Base-by-base conservation (phyloP, 129 eudicot species). In the Ambrosia artemisiifolia region DNA sequence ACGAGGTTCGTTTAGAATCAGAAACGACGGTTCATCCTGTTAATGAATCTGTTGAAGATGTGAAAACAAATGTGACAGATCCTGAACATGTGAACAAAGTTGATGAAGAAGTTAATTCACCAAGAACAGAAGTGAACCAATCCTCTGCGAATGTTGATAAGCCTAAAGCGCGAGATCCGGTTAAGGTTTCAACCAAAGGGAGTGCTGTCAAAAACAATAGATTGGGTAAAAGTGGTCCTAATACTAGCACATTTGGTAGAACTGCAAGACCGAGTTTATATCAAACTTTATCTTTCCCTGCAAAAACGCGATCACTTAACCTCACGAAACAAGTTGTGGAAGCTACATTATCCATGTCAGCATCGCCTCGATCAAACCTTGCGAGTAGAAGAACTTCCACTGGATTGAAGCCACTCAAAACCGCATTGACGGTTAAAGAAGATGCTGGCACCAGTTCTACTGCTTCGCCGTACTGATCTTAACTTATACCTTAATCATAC, bases 281-380 rank as follows among this genome's bases (percentile, higher is more conserved):
- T 5, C 92, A 85, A 73, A 87, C 92, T 68, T 76, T 69, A 44
- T 93, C 96, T 16, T 87, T 92, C 59, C 95, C 92, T 59, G 69
- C 91, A 14, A 85, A 64, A 65, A 82, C 80, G 38, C 75, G 54
- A 60, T 48, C 78, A 83, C 30, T 46, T 61, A 42, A 67, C 56
- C 35, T 35, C 54, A 34, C 28, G 48, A 81, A 81, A 64, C 75
- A 86, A 9, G 75, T 53, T 35, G 72, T 64, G 10, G 71, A 20
- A 54, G 80, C 75, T 28, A 43, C 69, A 36, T 51, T 62, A 65
- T 76, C 83, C 33, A 65, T 69, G 59, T 80, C 90, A 7, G 72
- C 60, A 10, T 28, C 76, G 63, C 62, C 82, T 36, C 73, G 82
- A 32, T 59, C 54, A 59, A 32, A 79, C 49, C 74, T 69, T 38